These are phyloP conservation scores for Magnolia kwangsiensis DNA, from an alignment of 164 flowering plant species.

Conservation along the genomic window DNA sequence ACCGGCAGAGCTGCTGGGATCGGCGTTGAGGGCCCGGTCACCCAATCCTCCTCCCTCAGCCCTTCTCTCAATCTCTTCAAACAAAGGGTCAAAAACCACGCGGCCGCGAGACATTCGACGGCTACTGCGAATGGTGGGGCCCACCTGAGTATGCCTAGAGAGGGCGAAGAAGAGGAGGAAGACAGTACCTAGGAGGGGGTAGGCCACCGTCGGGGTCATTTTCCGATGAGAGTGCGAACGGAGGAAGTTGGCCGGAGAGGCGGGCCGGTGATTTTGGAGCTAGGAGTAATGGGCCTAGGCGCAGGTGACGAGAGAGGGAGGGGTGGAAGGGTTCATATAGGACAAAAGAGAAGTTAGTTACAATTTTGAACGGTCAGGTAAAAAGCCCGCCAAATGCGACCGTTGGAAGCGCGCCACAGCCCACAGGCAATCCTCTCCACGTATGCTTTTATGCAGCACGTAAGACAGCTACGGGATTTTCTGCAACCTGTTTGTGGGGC, in stretches of 20 bases:
- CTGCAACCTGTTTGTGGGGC: too few species aligned
- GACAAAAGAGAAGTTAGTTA: not conserved
- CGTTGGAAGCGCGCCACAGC: not conserved
- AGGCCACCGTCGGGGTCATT: slow-evolving; percentile 52
- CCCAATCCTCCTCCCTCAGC: not conserved
- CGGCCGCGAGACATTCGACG: slow-evolving; percentile 37
- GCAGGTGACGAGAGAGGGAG: not conserved
- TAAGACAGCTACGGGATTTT: too few species aligned
- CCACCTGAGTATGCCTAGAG: slow-evolving; percentile 12
- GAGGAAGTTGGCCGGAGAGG: not conserved
- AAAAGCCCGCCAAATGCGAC: not conserved
- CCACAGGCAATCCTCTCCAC: too few species aligned
- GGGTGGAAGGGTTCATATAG: not conserved
- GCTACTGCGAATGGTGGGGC: not conserved
- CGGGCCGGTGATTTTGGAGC: too few species aligned
- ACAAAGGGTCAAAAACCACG: slow-evolving; percentile 49
- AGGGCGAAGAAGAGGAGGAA: slow-evolving; percentile 35
- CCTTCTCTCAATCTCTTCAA: slow-evolving; percentile 22
- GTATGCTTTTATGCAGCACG: too few species aligned
- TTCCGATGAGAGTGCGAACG: not conserved
- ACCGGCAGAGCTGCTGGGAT: not conserved
- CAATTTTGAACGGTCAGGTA: not conserved
- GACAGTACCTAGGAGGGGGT: slow-evolving; percentile 44
- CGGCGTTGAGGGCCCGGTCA: not conserved
- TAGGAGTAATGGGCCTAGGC: not conserved